Evolutionary conservation across 75 land plant genomes (phyloP).

Genomic region (Ceratopteris richardii): DNA sequence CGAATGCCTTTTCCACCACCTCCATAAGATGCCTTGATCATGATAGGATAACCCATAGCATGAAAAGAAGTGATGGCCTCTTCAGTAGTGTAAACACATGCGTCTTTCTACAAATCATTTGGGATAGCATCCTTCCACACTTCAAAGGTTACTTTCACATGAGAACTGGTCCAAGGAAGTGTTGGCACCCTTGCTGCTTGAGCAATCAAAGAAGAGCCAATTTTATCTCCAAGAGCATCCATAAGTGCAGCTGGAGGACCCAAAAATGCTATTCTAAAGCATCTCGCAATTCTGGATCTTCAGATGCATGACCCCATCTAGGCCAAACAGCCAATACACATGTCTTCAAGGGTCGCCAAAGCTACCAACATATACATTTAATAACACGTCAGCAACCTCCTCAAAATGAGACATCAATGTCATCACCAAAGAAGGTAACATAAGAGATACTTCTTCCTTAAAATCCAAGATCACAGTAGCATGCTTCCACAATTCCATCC

Average conservation of each 20-base stretch:
- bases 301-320: slow-evolving; percentile 99
- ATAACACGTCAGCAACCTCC: slow-evolving; percentile 55
- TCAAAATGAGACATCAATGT: slow-evolving; percentile 51
- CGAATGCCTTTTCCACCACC: slow-evolving; percentile 99
- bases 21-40: slow-evolving; percentile 99
- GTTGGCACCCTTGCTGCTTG: slow-evolving; percentile 98
- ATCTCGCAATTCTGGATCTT: slow-evolving; percentile 94
- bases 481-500: slow-evolving; percentile 72
- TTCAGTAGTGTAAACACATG: slow-evolving; percentile 88
- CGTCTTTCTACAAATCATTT: slow-evolving; percentile 66
- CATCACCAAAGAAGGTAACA: slow-evolving; percentile 37
- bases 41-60: slow-evolving; percentile 88
- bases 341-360: slow-evolving; percentile 87
- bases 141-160: slow-evolving; percentile 75
- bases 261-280: slow-evolving; percentile 70
- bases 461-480: slow-evolving; percentile 62
- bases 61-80: slow-evolving; percentile 90
- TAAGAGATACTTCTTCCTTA: slow-evolving; percentile 35
- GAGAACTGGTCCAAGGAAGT: slow-evolving; percentile 97
- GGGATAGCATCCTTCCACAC: slow-evolving; percentile 68
- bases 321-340: slow-evolving; percentile 99
- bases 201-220: slow-evolving; percentile 96
- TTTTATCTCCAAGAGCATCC: slow-evolving; percentile 63
- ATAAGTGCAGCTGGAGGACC: slow-evolving; percentile 92
- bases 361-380: slow-evolving; percentile 62